Conservation (phyloP, 371 early-diverging fungal species). For the Circinella umbellata region DNA sequence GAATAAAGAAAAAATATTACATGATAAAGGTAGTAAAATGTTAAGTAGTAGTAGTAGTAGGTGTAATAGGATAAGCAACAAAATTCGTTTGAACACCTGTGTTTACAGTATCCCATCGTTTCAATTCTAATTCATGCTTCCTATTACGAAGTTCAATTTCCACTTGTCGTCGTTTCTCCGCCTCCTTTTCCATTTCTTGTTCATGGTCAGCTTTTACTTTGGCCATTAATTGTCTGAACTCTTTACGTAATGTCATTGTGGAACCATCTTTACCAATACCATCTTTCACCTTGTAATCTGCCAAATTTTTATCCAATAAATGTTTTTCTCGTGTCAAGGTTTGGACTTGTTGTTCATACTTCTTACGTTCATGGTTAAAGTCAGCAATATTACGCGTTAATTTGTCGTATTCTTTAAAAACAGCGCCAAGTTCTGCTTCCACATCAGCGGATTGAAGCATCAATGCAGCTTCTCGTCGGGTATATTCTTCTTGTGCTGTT, state of each 20-base stretch:
- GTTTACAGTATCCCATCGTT: slow-evolving; percentile 46
- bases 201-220: slow-evolving; percentile 52
- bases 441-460: slow-evolving; percentile 42
- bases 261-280: slow-evolving; percentile 26
- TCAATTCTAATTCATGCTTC: slow-evolving; percentile 51
- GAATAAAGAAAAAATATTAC: too few species aligned
- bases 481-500: slow-evolving; percentile 35
- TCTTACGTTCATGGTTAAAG: slow-evolving; percentile 46
- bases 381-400: slow-evolving; percentile 54
- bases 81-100: slow-evolving; percentile 48
- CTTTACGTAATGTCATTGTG: slow-evolving; percentile 54
- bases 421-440: slow-evolving; percentile 45
- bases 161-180: slow-evolving; percentile 37
- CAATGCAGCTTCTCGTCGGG: slow-evolving; percentile 37
- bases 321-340: slow-evolving; percentile 32
- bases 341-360: slow-evolving; percentile 29
- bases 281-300: slow-evolving; percentile 32
- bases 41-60: background rate
- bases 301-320: slow-evolving; percentile 31
- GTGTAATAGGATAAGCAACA: slow-evolving; percentile 23
- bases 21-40: too few species aligned
- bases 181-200: slow-evolving; percentile 44
- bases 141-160: slow-evolving; percentile 47
- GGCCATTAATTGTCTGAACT: slow-evolving; percentile 61
- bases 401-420: slow-evolving; percentile 55